Conservation (phyloP, 1,284 basidiomycete species). For the Flammula alnicola region DNA sequence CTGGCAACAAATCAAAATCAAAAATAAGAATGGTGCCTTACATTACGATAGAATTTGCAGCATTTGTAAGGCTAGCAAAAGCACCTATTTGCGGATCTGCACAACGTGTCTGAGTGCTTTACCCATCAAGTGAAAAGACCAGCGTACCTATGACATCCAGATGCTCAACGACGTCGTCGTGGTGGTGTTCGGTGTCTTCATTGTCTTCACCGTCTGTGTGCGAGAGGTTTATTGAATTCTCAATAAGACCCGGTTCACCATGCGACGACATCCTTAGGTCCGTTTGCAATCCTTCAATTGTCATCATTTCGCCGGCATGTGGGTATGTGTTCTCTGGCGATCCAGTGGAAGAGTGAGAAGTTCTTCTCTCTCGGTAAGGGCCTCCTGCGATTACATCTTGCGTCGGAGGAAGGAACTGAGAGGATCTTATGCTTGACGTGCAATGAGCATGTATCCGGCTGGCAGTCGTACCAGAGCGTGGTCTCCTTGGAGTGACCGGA, state of each 20-base stretch:
- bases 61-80: conserved; percentile 73
- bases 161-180: conserved; percentile 77
- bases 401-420: conserved; percentile 17
- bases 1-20: too few relatives aligned
- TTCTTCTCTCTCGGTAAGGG: not conserved
- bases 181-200: conserved; percentile 49
- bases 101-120: not conserved
- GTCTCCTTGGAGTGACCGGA: conserved; percentile 20
- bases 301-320: conserved; percentile 25
- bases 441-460: conserved; percentile 34
- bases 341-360: conserved; percentile 13
- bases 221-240: conserved; percentile 47
- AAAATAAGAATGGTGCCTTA: too few relatives aligned
- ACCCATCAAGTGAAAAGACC: not conserved
- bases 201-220: conserved; percentile 30
- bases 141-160: conserved; percentile 74
- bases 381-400: conserved; percentile 13
- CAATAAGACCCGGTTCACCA: conserved; percentile 44
- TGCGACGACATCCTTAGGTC: conserved; percentile 30
- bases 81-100: conserved; percentile 75
- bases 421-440: conserved; percentile 15
- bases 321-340: conserved; percentile 14
- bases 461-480: conserved; percentile 31
- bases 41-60: conserved; percentile 80
- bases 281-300: conserved; percentile 32